phyloP scores from a whole-genome alignment of 148 eudicot species.

The Rhododendron kiyosumense region DNA sequence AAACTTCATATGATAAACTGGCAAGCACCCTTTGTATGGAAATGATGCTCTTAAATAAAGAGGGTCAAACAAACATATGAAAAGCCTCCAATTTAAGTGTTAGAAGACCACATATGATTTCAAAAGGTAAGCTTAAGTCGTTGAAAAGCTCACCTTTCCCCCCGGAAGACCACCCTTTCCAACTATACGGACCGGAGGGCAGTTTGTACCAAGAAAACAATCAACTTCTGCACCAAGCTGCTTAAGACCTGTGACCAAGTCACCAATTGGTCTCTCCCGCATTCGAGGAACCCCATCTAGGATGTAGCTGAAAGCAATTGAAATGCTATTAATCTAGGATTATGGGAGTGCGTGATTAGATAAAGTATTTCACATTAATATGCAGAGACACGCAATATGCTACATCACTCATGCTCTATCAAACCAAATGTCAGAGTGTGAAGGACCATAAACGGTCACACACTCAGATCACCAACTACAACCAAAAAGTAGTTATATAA shows the following conservation, averaged over 20 bases:
- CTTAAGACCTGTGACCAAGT: slow-evolving; percentile 86
- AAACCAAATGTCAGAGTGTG: not conserved
- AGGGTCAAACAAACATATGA: not conserved
- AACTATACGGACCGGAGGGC: slow-evolving; percentile 87
- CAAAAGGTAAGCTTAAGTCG: not conserved
- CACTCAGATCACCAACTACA: not conserved
- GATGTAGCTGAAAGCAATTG: slow-evolving; percentile 49
- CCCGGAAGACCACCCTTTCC: slow-evolving; percentile 97
- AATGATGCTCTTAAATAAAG: not conserved
- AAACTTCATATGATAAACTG: not conserved
- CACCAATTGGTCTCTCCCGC: slow-evolving; percentile 99
- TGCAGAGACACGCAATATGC: not conserved
- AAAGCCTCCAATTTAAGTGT: not conserved
- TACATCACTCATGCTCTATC: not conserved
- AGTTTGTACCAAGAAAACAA: slow-evolving; percentile 84
- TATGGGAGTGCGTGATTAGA: not conserved
- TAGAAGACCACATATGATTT: not conserved
- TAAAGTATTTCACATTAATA: too few relatives aligned
- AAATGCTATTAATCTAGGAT: not conserved
- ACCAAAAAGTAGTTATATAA: not conserved
- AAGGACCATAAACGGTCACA: not conserved
- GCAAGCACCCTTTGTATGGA: not conserved
- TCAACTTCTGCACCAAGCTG: slow-evolving; percentile 96
- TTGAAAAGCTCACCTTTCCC: slow-evolving; percentile 55
- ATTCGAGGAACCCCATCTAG: slow-evolving; percentile 98